These are phyloP conservation scores for Globisporangium recalcitrans DNA, from an alignment of 352 stramenopile genomes.

Conservation along the genomic window DNA sequence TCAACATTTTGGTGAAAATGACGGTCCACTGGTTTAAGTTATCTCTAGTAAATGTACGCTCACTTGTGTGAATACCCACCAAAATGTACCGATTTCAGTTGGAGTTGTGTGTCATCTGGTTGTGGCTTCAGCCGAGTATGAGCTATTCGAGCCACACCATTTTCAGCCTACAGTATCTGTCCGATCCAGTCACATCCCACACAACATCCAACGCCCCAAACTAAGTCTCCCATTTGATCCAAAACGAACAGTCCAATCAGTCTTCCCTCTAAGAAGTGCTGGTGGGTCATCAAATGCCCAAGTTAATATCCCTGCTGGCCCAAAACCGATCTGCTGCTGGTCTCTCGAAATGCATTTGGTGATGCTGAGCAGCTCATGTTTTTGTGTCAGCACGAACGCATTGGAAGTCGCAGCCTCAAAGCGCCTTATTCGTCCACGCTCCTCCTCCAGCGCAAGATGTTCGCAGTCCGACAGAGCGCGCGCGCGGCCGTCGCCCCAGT, in stretches of 20 bases:
- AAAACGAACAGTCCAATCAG: too few species aligned
- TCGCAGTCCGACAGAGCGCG: constrained; percentile 11
- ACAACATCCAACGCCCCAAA: neutral
- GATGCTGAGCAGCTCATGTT: constrained; percentile 1
- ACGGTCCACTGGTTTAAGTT: neutral
- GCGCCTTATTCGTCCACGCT: neutral
- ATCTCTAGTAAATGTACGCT: neutral
- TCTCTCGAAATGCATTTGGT: neutral
- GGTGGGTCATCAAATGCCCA: neutral
- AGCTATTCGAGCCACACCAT: neutral
- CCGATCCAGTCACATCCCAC: neutral
- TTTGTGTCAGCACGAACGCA: constrained; percentile 5
- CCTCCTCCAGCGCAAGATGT: constrained; percentile 8
- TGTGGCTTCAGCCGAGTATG: neutral
- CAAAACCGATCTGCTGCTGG: neutral
- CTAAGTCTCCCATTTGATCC: too few species aligned
- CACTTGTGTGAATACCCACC: neutral
- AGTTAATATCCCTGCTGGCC: neutral
- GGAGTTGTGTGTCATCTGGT: neutral
- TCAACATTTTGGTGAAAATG: neutral
- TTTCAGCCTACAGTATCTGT: neutral
- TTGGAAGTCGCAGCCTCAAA: neutral
- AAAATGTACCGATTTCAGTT: neutral
- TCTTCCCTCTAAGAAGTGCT: too few species aligned
- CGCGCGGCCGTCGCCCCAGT: constrained; percentile 8